A percentile compares a stretch with the other conserved stretches of the same genome.
Evolutionary conservation across 352 stramenopile genomes (phyloP).

Genomic region (Pythium volutum): DNA sequence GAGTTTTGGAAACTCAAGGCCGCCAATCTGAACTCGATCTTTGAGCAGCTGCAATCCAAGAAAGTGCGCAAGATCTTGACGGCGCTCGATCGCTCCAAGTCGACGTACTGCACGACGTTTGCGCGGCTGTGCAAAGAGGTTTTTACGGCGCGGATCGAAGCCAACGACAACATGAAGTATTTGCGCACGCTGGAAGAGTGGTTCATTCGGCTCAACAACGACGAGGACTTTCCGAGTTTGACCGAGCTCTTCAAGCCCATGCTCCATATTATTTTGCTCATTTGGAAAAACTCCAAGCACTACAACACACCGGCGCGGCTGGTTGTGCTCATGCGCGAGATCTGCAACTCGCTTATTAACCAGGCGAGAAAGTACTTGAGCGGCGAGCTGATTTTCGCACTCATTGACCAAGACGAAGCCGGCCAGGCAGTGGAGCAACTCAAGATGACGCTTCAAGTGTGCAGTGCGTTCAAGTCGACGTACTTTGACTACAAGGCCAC

Average conservation of each 20-base stretch:
- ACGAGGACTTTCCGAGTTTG: conserved; percentile 93
- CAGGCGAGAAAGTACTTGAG: conserved; percentile 92
- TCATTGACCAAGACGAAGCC: conserved; percentile 97
- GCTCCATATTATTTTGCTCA: conserved; percentile 97
- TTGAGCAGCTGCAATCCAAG: conserved; percentile 92
- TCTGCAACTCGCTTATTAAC: conserved; percentile 97
- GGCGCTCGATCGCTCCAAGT: conserved; percentile 94
- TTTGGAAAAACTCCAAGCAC: conserved; percentile 99
- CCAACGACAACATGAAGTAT: conserved; percentile 99
- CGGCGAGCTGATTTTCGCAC: conserved; percentile 94
- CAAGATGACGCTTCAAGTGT: conserved; percentile 92
- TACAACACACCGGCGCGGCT: conserved; percentile 97
- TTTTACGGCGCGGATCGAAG: conserved; percentile 94
- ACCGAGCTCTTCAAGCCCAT: conserved; percentile 97
- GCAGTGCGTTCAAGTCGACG: conserved; percentile 96
- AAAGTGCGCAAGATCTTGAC: conserved; percentile 94
- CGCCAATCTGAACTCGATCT: conserved; percentile 94
- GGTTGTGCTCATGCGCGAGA: conserved; percentile 97
- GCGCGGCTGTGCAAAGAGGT: conserved; percentile 97
- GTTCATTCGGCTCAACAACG: conserved; percentile 95
- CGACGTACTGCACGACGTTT: conserved; percentile 97
- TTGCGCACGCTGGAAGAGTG: conserved; percentile 95
- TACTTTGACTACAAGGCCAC: conserved; percentile 98
- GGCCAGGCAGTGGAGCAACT: conserved; percentile 93
- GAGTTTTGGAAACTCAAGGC: conserved; percentile 98